A percentile compares a stretch with the other conserved stretches of the same genome.
Conservation (phyloP, 345 rosid genomes). For the Gossypium thurberi region DNA sequence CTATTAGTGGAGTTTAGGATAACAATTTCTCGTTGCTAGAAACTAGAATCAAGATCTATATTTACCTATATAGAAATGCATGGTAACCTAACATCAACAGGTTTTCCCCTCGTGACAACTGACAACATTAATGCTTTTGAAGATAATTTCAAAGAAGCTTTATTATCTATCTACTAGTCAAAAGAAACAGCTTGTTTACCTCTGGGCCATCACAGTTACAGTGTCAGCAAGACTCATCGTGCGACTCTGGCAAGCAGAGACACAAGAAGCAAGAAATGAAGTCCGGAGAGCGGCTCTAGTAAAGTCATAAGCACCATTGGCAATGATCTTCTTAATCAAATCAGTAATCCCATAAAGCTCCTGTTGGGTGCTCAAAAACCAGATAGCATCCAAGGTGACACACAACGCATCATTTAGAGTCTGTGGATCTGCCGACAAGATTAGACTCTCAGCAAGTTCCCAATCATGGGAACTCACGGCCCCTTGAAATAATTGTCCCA, state of each 20-base stretch:
- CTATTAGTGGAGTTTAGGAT: neutral
- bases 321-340: conserved; percentile 62
- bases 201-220: conserved; percentile 86
- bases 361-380: conserved; percentile 75
- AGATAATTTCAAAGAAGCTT: neutral
- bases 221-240: conserved; percentile 81
- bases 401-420: conserved; percentile 87
- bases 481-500: conserved; percentile 69
- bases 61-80: neutral
- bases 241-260: conserved; percentile 85
- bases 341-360: conserved; percentile 65
- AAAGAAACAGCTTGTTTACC: conserved; percentile 35
- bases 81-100: neutral
- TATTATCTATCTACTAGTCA: neutral
- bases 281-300: conserved; percentile 96
- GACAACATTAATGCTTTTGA: neutral
- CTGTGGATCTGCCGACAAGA: conserved; percentile 66
- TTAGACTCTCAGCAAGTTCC: conserved; percentile 73
- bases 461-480: conserved; percentile 84
- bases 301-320: conserved; percentile 87
- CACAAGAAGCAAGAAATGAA: conserved; percentile 94
- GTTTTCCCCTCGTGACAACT: neutral
- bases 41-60: neutral
- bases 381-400: conserved; percentile 76
- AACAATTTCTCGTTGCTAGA: neutral